Evolutionary conservation across 2,329 filamentous ascomycete genomes (phyloP).

Genomic region (Alternaria sp.): DNA sequence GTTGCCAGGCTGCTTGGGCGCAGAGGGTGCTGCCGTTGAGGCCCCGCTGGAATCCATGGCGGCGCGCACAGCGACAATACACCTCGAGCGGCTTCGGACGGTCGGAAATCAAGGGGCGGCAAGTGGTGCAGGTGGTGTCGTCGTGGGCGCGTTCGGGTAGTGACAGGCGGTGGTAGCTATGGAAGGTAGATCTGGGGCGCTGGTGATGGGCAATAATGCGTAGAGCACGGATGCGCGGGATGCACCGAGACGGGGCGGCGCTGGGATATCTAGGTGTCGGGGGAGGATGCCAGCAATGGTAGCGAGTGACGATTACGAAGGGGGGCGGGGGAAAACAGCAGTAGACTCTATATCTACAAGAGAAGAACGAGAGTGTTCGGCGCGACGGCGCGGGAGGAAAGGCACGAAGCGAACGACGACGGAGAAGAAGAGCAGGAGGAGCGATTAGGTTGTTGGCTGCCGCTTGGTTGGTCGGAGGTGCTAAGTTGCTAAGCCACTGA

Average conservation of each 20-base stretch:
- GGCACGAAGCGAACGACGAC: constrained; percentile 24
- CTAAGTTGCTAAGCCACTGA: constrained; percentile 21
- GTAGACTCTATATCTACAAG: constrained; percentile 13
- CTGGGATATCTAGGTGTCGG: constrained; percentile 7
- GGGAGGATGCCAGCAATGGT: constrained; percentile 15
- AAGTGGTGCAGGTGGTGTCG: constrained; percentile 5
- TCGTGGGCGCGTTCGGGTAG: constrained; percentile 15
- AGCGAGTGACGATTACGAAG: constrained; percentile 20
- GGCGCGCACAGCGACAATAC: constrained; percentile 33
- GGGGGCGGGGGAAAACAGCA: constrained; percentile 5
- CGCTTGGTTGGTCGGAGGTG: constrained; percentile 18
- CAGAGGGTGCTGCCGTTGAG: constrained; percentile 27
- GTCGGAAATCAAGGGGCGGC: not conserved
- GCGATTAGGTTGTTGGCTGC: constrained; percentile 16
- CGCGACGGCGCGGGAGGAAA: constrained; percentile 18
- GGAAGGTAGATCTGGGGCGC: constrained; percentile 9
- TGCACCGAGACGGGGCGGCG: constrained; percentile 21
- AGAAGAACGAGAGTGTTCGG: constrained; percentile 19
- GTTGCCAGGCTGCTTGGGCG: constrained; percentile 42
- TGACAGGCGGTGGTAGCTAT: constrained; percentile 11
- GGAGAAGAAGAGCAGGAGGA: constrained; percentile 18
- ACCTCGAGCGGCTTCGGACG: constrained; percentile 23
- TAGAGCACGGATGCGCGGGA: constrained; percentile 29
- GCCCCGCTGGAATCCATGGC: constrained; percentile 42
- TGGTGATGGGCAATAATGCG: constrained; percentile 21